Percentiles rank a stretch among this genome's conserved stretches.
Conservation (phyloP, 345 rosid species). For the Moricandia arvensis region DNA sequence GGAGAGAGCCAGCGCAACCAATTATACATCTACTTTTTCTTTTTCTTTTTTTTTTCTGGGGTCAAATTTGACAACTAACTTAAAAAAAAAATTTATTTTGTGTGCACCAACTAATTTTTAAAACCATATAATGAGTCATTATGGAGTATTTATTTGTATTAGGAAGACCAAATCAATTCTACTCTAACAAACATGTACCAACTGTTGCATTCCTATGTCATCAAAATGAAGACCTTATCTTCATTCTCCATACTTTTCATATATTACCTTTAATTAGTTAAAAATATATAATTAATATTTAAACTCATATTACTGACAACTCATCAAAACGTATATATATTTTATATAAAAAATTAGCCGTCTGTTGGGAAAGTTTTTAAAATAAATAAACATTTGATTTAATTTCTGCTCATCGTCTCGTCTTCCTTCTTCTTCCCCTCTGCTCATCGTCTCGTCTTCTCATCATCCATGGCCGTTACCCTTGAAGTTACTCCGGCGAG, state of each 20-base stretch:
- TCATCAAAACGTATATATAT: conserved; percentile 11
- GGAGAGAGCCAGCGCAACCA: conserved; percentile 23
- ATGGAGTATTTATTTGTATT: conserved; percentile 6
- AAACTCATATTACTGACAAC: conserved; percentile 13
- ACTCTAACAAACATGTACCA: conserved; percentile 28
- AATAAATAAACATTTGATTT: not conserved
- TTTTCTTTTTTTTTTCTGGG: not conserved
- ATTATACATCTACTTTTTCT: not conserved
- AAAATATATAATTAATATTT: not conserved
- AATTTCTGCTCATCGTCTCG: not conserved
- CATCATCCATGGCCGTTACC: conserved; percentile 55
- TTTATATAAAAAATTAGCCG: not conserved
- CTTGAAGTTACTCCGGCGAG: conserved; percentile 56
- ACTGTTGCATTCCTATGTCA: conserved; percentile 28
- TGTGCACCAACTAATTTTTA: not conserved
- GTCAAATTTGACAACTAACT: conserved; percentile 10
- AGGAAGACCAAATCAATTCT: conserved; percentile 24
- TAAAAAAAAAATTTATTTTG: not conserved
- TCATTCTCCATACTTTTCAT: not conserved
- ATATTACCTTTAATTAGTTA: not conserved
- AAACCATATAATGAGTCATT: conserved; percentile 15
- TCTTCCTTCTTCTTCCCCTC: conserved; percentile 25
- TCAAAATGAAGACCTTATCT: conserved; percentile 27
- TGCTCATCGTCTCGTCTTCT: not conserved
- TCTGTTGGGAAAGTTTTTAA: not conserved